phyloP scores from a whole-genome alignment of 1,284 basidiomycete genomes.

The Uromyces viciae-fabae region DNA sequence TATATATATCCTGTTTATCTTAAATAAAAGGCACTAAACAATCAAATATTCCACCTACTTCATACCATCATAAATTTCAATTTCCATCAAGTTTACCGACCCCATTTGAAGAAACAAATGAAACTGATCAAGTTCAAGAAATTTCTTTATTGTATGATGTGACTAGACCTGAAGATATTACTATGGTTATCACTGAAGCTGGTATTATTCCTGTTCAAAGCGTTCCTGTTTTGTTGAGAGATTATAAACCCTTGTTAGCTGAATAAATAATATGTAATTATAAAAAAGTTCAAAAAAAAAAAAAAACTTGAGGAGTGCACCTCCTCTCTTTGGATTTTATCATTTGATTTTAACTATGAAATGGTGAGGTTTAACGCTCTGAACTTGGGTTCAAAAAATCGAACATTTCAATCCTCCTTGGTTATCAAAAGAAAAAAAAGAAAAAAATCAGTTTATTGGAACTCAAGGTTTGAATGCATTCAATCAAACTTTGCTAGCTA shows the following conservation, averaged over 20 bases:
- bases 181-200: slow-evolving; percentile 92
- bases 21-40: slow-evolving; percentile 15
- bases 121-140: slow-evolving; percentile 17
- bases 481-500: not conserved
- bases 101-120: not conserved
- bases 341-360: not conserved
- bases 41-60: slow-evolving; percentile 29
- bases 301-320: too few relatives aligned
- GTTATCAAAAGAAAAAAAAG: not conserved
- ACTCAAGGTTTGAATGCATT: not conserved
- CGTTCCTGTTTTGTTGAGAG: slow-evolving; percentile 35
- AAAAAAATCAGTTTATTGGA: not conserved
- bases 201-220: slow-evolving; percentile 47
- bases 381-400: too few relatives aligned
- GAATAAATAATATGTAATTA: slow-evolving; percentile 24
- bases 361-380: too few relatives aligned
- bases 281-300: too few relatives aligned
- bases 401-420: not conserved
- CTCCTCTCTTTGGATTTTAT: not conserved
- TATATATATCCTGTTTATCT: too few relatives aligned
- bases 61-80: slow-evolving; percentile 26
- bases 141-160: slow-evolving; percentile 74
- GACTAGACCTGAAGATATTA: slow-evolving; percentile 80
- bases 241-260: slow-evolving; percentile 38
- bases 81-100: slow-evolving; percentile 28